Percentiles rank a stretch among this genome's conserved stretches.
Evolutionary conservation across 1,284 basidiomycete species (phyloP).

Genomic region (Leccinum ponderosum): DNA sequence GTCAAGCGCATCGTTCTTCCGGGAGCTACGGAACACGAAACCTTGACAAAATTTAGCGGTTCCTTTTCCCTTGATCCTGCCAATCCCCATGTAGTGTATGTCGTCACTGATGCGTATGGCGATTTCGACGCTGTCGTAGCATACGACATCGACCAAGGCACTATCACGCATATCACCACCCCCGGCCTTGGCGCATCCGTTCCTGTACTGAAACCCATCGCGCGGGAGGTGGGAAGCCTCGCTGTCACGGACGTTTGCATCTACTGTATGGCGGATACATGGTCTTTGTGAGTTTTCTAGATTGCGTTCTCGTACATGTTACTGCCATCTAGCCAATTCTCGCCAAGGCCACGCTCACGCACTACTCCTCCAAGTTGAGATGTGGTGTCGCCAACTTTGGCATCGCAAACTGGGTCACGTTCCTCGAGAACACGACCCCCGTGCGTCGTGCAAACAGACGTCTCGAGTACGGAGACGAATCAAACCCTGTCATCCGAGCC

Average conservation of each 20-base stretch:
- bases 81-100: conserved; percentile 28
- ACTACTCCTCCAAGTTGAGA: conserved; percentile 37
- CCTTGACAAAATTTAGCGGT: conserved; percentile 19
- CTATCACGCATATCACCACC: conserved; percentile 37
- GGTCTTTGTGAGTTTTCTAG: conserved; percentile 31
- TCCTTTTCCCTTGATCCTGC: conserved; percentile 33
- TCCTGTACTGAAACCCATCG: conserved; percentile 31
- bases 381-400: conserved; percentile 41
- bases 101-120: conserved; percentile 38
- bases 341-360: conserved; percentile 34
- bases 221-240: conserved; percentile 30
- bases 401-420: conserved; percentile 36
- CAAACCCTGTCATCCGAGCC: conserved; percentile 32
- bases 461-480: conserved; percentile 39
- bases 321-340: conserved; percentile 2
- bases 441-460: conserved; percentile 35
- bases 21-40: conserved; percentile 28
- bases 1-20: conserved; percentile 34
- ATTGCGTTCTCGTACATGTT: neutral
- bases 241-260: conserved; percentile 27
- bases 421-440: conserved; percentile 38
- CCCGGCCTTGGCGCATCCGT: conserved; percentile 23
- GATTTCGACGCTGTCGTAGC: conserved; percentile 35
- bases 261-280: conserved; percentile 39
- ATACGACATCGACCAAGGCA: conserved; percentile 30